Percentiles rank a stretch among this genome's conserved stretches.
phyloP scores from a whole-genome alignment of 2,329 filamentous ascomycete species.

The Beauveria varroae region DNA sequence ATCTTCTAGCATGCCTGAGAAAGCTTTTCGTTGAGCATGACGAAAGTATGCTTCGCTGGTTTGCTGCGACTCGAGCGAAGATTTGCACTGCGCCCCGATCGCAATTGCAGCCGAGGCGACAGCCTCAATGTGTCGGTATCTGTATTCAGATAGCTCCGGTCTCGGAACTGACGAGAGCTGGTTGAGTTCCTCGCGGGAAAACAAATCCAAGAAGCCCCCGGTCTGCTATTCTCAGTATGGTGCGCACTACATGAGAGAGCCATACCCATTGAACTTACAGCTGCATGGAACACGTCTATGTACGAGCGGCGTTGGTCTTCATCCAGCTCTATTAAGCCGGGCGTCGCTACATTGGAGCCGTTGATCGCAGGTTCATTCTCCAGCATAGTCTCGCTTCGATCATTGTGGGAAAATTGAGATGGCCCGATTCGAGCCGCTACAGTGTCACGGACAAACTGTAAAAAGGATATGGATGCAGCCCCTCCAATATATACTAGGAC shows the following conservation, averaged over 20 bases:
- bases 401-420: slow-evolving; percentile 44
- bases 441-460: slow-evolving; percentile 43
- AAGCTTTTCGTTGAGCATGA: slow-evolving; percentile 38
- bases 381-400: slow-evolving; percentile 44
- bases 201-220: slow-evolving; percentile 10
- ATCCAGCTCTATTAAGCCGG: slow-evolving; percentile 2
- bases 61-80: slow-evolving; percentile 20
- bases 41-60: slow-evolving; percentile 35
- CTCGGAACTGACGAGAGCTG: background rate
- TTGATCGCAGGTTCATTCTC: slow-evolving; percentile 30
- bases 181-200: background rate
- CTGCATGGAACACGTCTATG: background rate
- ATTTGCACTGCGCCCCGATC: slow-evolving; percentile 42
- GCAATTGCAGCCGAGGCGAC: slow-evolving; percentile 38
- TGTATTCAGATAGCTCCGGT: background rate
- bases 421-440: slow-evolving; percentile 44
- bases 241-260: too few relatives aligned
- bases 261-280: background rate
- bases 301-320: background rate
- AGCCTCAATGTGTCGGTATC: slow-evolving; percentile 5
- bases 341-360: background rate
- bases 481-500: slow-evolving; percentile 39
- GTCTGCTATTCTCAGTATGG: slow-evolving; percentile 1
- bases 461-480: slow-evolving; percentile 47
- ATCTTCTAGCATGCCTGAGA: slow-evolving; percentile 44